Evolutionary conservation across 164 flowering plant species (phyloP).

Genomic region (Cinnamomum micranthum): DNA sequence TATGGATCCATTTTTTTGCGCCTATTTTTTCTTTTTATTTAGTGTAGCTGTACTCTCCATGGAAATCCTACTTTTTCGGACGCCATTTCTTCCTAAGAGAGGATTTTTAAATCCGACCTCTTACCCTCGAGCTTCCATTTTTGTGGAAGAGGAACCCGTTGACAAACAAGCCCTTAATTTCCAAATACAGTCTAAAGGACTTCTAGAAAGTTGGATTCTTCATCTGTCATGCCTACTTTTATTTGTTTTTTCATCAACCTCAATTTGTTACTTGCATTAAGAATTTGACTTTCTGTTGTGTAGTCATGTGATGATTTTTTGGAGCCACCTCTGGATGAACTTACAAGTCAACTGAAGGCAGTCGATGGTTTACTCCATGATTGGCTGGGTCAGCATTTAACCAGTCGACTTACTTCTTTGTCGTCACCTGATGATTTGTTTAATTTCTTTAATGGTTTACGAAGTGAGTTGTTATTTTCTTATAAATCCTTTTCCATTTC

Average conservation of each 20-base stretch:
- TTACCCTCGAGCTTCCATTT: too few relatives aligned
- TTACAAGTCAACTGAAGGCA: constrained; percentile 54
- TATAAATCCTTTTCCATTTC: neutral
- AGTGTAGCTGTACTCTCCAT: too few relatives aligned
- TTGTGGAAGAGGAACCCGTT: too few relatives aligned
- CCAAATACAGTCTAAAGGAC: too few relatives aligned
- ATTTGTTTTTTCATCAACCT: neutral
- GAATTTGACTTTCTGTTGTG: constrained; percentile 10
- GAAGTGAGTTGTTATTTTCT: constrained; percentile 40
- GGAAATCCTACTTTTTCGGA: too few relatives aligned
- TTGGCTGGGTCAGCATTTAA: constrained; percentile 59
- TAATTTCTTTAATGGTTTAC: constrained; percentile 57
- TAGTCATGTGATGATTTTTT: constrained; percentile 72
- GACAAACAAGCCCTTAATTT: too few relatives aligned
- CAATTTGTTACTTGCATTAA: neutral
- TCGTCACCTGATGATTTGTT: constrained; percentile 86
- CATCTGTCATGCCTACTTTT: neutral
- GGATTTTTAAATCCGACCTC: too few relatives aligned
- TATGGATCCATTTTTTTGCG: too few relatives aligned
- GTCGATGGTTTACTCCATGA: constrained; percentile 41
- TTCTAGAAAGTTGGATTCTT: too few relatives aligned
- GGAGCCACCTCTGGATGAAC: constrained; percentile 80
- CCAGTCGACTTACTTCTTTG: constrained; percentile 46
- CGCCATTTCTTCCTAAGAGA: too few relatives aligned
- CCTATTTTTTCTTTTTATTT: too few relatives aligned